Conservation (phyloP, 176 grass and related monocot genomes). For the Triticum urartu region DNA sequence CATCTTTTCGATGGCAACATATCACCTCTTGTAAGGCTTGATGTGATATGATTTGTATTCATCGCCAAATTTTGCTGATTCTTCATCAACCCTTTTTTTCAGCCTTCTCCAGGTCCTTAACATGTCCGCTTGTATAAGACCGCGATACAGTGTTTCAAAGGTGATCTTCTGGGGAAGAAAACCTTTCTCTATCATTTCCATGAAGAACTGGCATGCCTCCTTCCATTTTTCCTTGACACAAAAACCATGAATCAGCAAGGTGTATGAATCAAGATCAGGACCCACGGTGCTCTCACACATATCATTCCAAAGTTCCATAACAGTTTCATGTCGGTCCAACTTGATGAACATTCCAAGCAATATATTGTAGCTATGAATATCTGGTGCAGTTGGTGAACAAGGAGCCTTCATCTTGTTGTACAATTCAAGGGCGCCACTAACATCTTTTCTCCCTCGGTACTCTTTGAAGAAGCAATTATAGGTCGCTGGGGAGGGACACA, state of each 20-base stretch:
- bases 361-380: conserved; percentile 91
- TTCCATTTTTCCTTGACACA: conserved; percentile 80
- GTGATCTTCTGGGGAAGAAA: conserved; percentile 91
- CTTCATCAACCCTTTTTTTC: conserved; percentile 89
- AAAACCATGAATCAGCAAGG: conserved; percentile 75
- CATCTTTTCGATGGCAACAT: not conserved
- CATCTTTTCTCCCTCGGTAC: conserved; percentile 82
- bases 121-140: conserved; percentile 92
- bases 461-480: conserved; percentile 98
- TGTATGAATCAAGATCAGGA: conserved; percentile 94
- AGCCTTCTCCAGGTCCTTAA: conserved; percentile 90
- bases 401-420: conserved; percentile 82
- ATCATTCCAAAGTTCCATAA: conserved; percentile 76
- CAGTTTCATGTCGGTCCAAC: conserved; percentile 43
- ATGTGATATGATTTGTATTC: conserved; percentile 82
- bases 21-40: conserved; percentile 88
- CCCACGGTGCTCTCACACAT: conserved; percentile 65
- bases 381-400: conserved; percentile 40
- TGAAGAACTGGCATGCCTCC: conserved; percentile 91
- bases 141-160: conserved; percentile 80
- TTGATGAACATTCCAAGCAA: conserved; percentile 86
- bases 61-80: conserved; percentile 72
- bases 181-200: conserved; percentile 98
- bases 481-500: conserved; percentile 66
- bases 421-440: conserved; percentile 51